Conservation (phyloP, 116 monocot species). For the Phalaenopsis hybrid region DNA sequence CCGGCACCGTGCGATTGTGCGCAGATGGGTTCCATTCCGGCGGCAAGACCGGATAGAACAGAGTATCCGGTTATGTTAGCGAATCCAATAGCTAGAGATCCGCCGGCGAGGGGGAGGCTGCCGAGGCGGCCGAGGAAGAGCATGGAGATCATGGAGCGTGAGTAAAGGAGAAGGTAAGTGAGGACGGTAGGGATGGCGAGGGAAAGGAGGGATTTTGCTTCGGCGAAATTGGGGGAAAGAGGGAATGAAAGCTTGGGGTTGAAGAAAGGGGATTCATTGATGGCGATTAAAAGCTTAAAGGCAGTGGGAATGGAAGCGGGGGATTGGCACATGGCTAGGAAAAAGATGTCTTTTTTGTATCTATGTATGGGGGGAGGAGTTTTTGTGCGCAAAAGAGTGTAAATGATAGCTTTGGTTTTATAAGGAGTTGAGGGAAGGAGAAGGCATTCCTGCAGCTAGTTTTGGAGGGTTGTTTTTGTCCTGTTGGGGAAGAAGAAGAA, state of each 20-base stretch:
- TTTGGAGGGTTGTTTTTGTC: constrained; percentile 7
- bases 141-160: constrained; percentile 28
- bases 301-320: not conserved
- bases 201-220: constrained; percentile 27
- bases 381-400: not conserved
- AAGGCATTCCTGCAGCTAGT: not conserved
- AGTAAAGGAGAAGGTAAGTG: constrained; percentile 76
- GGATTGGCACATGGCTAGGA: not conserved
- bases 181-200: constrained; percentile 45
- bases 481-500: not conserved
- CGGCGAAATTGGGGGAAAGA: constrained; percentile 6
- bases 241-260: not conserved
- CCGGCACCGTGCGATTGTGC: constrained; percentile 43
- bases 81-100: constrained; percentile 53
- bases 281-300: not conserved
- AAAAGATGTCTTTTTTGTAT: not conserved
- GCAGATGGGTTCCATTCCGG: constrained; percentile 61
- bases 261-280: not conserved
- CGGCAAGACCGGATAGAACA: constrained; percentile 48
- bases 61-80: constrained; percentile 70
- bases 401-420: constrained; percentile 1
- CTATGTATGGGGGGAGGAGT: not conserved
- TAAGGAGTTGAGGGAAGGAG: not conserved
- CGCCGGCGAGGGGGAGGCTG: constrained; percentile 14
- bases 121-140: constrained; percentile 24